A percentile compares a stretch with the other conserved stretches of the same genome.
phyloP scores from a whole-genome alignment of 2,329 filamentous ascomycete species.

The Cytospora chrysosperma region DNA sequence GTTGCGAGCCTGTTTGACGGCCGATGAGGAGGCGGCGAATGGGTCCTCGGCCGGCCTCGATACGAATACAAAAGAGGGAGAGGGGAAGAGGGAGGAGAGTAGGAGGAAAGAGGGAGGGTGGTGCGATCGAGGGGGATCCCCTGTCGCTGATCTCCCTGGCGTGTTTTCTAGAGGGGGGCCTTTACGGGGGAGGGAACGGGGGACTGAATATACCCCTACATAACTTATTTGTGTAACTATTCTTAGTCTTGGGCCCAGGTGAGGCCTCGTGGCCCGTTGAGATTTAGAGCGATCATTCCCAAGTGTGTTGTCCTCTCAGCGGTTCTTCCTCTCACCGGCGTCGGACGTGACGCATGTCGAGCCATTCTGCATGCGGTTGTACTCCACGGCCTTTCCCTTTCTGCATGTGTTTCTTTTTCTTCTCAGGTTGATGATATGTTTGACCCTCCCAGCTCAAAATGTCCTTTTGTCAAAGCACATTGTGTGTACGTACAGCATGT shows the following conservation, averaged over 20 bases:
- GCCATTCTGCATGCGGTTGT: not conserved
- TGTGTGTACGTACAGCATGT: not conserved
- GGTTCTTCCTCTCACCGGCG: not conserved
- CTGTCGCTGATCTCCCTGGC: conserved; percentile 6
- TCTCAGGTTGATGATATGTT: not conserved
- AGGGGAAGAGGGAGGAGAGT: not conserved
- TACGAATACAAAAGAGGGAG: not conserved
- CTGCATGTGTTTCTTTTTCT: not conserved
- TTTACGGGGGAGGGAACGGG: not conserved
- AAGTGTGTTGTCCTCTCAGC: not conserved
- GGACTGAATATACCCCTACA: not conserved
- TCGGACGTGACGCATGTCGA: not conserved
- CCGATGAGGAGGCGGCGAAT: not conserved
- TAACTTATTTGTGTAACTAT: not conserved
- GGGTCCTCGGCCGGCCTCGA: not conserved
- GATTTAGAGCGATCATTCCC: not conserved
- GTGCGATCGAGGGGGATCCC: not conserved
- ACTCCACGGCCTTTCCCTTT: not conserved
- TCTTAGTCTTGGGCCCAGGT: not conserved
- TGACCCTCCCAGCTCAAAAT: not conserved
- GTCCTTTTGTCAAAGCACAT: not conserved
- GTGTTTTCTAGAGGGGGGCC: not conserved
- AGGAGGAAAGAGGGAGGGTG: not conserved
- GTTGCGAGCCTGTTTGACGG: conserved; percentile 52
- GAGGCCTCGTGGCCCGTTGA: not conserved